Conservation (phyloP, 2,329 filamentous ascomycete genomes). For the Apiospora kogelbergensis region DNA sequence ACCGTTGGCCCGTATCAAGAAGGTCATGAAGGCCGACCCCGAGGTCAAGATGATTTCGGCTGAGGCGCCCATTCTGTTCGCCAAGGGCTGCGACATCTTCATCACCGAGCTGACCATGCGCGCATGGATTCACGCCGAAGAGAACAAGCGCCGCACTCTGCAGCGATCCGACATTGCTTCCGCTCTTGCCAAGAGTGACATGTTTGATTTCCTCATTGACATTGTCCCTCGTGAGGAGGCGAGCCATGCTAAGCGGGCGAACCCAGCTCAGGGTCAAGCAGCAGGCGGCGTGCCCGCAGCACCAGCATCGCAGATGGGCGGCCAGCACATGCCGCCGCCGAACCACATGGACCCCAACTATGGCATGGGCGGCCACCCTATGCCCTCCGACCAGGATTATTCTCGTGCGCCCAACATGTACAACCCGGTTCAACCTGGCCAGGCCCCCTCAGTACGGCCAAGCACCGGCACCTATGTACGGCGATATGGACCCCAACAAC, state of each 20-base stretch:
- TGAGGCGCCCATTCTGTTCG: conserved; percentile 95
- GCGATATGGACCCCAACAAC: conserved; percentile 74
- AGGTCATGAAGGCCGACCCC: conserved; percentile 99
- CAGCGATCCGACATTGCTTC: conserved; percentile 97
- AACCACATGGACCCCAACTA: conserved; percentile 66
- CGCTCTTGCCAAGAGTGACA: conserved; percentile 93
- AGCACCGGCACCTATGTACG: conserved; percentile 76
- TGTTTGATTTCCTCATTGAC: conserved; percentile 99
- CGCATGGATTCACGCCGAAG: conserved; percentile 98
- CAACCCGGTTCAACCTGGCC: conserved; percentile 73
- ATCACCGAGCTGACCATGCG: conserved; percentile 99
- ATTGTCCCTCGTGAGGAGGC: conserved; percentile 97
- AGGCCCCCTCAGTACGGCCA: conserved; percentile 74
- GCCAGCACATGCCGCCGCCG: conserved; percentile 53
- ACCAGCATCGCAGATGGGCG: conserved; percentile 52
- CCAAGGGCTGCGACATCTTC: conserved; percentile 98
- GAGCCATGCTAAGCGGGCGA: conserved; percentile 76
- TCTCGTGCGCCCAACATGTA: conserved; percentile 79
- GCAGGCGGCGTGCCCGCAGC: conserved; percentile 37
- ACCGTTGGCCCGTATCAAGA: conserved; percentile 97
- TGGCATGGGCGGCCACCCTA: conserved; percentile 59
- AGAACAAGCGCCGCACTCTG: conserved; percentile 94
- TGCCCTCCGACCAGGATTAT: conserved; percentile 76
- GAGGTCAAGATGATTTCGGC: conserved; percentile 99
- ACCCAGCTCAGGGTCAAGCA: conserved; percentile 39